phyloP scores from a whole-genome alignment of 1,139 yeast species.

The Pichia sp. region DNA sequence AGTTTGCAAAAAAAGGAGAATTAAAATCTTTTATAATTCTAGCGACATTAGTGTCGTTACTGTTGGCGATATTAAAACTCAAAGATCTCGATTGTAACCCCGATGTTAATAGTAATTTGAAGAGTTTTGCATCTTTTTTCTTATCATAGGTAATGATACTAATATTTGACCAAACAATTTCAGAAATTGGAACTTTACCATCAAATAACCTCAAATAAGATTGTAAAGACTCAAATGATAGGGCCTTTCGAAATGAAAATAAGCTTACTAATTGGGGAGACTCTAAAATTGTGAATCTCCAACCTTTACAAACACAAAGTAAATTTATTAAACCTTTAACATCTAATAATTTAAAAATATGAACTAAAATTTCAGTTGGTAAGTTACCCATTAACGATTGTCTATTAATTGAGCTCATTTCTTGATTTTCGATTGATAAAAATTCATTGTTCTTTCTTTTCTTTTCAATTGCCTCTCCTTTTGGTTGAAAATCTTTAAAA shows the following conservation, averaged over 20 bases:
- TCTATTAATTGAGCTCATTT: not conserved
- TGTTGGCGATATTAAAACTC: too few species aligned
- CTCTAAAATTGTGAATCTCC: constrained; percentile 13
- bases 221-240: constrained; percentile 3
- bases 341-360: constrained; percentile 7
- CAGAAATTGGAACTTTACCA: constrained; percentile 8
- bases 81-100: not conserved
- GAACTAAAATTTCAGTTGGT: constrained; percentile 11
- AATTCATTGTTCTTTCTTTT: constrained; percentile 1
- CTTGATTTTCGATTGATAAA: not conserved
- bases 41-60: too few species aligned
- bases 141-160: not conserved
- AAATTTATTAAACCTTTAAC: constrained; percentile 6
- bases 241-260: not conserved
- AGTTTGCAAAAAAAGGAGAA: not conserved
- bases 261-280: constrained; percentile 11
- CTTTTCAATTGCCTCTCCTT: constrained; percentile 1
- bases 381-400: constrained; percentile 9
- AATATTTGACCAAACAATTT: constrained; percentile 2
- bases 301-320: constrained; percentile 12
- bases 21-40: not conserved
- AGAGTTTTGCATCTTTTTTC: not conserved
- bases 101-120: constrained; percentile 7
- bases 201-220: constrained; percentile 12
- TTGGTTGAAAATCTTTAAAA: not conserved